Evolutionary conservation across 768 basidiomycete genomes (phyloP), one percentile per base, ranked within the genome.

Genomic region (Candolleomyces eurysporus): DNA sequence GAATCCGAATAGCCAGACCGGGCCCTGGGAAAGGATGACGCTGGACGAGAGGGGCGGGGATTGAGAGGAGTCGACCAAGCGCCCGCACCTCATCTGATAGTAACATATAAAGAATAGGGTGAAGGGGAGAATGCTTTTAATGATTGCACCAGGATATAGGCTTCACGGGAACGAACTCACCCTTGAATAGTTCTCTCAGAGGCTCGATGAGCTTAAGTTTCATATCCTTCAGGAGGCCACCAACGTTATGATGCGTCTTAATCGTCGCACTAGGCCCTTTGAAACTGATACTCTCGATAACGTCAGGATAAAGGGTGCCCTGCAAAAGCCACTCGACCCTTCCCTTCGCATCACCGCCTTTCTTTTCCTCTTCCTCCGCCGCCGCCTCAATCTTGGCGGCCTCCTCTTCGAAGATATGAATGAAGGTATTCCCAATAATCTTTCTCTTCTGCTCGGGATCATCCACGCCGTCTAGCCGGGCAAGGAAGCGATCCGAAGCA

Each of bases 181-280:
- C 97, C 81, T 99, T 98, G 87, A 99, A 99, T 17, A 99, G 82
- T 78, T 98, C 97, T 40, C 97, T 84, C 42, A 99, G 78, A 19
- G 97, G 97, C 77, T 99, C 97, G 66, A 99, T 98, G 54, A 99
- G 83, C 79, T 98, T 98, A 68, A 99, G 84, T 75, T 94, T 97
- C 97, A 98, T 99, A 76, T 98, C 90, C 71, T 91, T 92, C 63
- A 98, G 82, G 56, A 99, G 79, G 3, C 96, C 96, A 31, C 97
- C 97, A 65, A 98, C 97, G 66, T 99, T 99, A 74, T 98, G 97
- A 73, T 99, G 97, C 2, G 97, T 98, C 82, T 99, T 99, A 82
- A 99, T 99, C 10, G 96, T 98, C 43, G 97, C 97, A 65, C 91
- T 94, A 0, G 97, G 97, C 2, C 97, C 97, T 77, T 98, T 98